Base-by-base conservation (phyloP, 305 asterid species). In the Withania somnifera region DNA sequence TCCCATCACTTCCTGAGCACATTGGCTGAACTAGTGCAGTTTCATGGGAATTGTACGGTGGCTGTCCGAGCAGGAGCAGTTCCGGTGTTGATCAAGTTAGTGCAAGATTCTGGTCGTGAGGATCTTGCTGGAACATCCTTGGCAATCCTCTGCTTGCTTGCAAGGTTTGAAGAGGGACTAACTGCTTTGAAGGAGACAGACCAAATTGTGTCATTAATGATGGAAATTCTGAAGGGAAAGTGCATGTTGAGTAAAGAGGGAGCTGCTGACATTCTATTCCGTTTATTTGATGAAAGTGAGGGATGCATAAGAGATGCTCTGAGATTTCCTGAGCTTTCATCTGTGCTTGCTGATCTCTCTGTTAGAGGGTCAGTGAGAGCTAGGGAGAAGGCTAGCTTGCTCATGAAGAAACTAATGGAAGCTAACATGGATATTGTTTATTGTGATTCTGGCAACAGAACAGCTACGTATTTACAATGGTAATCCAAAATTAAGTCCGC, bases 21-120 rank as follows among this genome's bases (percentile, higher is more conserved):
- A 20, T 86, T 94, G 34, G 92, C 94, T 15, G 98, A 94, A 84
- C 88, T 93, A 20, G 95, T 91, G 80, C 97, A 91, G 80, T 93
- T 93, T 83, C 97, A 93, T 5, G 97, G 95, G 57, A 94, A 93
- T 84, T 94, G 98, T 89, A 94, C 95, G 5, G 7, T 91, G 80
- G 97, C 97, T 0, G 97, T 94, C 11, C 83, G 82, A 38, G 87
- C 91, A 1, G 93, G 94, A 7, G 97, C 91, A 2, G 89, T 94
- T 45, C 90, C 90, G 0, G 88, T 85, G 82, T 90, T 94, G 61
- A 75, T 94, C 28, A 78, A 34, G n/a, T 57, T 88, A 24, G 91
- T 85, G 1, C 88, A 91, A 88, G 85, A 86, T 26, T 68, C 76
- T 9, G 88, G 88, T 11, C 81, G 76, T 0, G 95, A 91, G 85